phyloP scores from a whole-genome alignment of 2,329 filamentous ascomycete species.

The Elsinoe ampelina region DNA sequence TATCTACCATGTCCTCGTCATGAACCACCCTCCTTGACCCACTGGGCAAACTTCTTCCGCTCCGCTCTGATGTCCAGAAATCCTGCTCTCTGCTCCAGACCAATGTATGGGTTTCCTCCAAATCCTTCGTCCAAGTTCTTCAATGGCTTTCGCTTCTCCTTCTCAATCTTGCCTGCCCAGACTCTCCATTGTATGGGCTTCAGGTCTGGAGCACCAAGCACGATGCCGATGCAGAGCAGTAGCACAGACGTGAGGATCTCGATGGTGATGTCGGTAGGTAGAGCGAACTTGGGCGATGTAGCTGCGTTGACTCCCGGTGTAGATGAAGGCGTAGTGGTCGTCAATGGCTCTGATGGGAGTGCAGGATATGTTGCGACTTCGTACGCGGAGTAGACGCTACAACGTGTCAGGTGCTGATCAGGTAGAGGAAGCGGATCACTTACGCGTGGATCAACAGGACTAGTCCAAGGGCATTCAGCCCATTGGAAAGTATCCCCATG shows the following conservation, averaged over 20 bases:
- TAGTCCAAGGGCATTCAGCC: slow-evolving; percentile 64
- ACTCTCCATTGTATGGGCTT: slow-evolving; percentile 76
- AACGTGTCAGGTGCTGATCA: neutral
- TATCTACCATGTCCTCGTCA: neutral
- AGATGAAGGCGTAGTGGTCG: slow-evolving; percentile 14
- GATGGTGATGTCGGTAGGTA: slow-evolving; percentile 79
- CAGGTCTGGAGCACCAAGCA: slow-evolving; percentile 65
- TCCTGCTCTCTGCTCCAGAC: slow-evolving; percentile 68
- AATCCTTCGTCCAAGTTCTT: slow-evolving; percentile 57
- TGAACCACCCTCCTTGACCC: slow-evolving; percentile 44
- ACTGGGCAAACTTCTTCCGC: slow-evolving; percentile 68
- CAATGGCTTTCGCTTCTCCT: slow-evolving; percentile 46
- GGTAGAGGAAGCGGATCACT: slow-evolving; percentile 28
- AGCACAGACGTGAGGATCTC: slow-evolving; percentile 76
- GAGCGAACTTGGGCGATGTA: slow-evolving; percentile 27
- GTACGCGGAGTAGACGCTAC: slow-evolving; percentile 89
- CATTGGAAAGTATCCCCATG: slow-evolving; percentile 65
- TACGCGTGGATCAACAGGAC: slow-evolving; percentile 82
- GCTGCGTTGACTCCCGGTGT: slow-evolving; percentile 23
- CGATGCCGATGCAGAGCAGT: slow-evolving; percentile 73
- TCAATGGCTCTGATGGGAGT: slow-evolving; percentile 29
- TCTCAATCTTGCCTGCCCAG: slow-evolving; percentile 78
- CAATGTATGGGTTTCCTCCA: slow-evolving; percentile 70
- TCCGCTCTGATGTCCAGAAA: slow-evolving; percentile 78
- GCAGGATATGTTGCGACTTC: slow-evolving; percentile 68